Evolutionary conservation across 2,329 filamentous ascomycete species (phyloP), one percentile per base, ranked within the genome.

Genomic region (Penicillium sp.): DNA sequence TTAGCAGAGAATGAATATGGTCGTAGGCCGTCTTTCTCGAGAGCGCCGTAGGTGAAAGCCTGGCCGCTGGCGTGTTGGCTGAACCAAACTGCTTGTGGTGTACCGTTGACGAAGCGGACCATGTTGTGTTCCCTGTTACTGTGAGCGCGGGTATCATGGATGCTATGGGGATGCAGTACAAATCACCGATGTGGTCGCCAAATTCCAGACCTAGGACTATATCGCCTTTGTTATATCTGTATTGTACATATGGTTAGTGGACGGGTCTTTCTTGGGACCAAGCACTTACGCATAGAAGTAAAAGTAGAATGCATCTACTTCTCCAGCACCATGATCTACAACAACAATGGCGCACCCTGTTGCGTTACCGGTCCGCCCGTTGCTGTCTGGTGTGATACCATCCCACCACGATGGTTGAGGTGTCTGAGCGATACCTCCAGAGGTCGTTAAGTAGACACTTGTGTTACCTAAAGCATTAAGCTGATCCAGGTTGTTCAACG

Each of bases 171-270:
- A 8, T 26, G 1, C 5, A 26, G 1, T 71, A 80, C 80, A 84
- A 87, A 66, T 87, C 85, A 9, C 86, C 87, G 29, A 89, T 82
- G 68, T 89, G 87, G 67, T 87, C 80, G 59, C 80, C 79, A 45
- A 84, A 80, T 62, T 83, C 76, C 55, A 80, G 62, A 2, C 74
- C 76, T 1, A 83, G 58, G 1, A 84, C 79, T 1, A 71, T 76
- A 29, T 83, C 82, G 16, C 83, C 84, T 62, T 79, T 79, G 61
- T 85, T 82, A 68, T 79, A 84, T 22, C 75, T 78, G 4, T 3
- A 54, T 19, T 29, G 22, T 19, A 39, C 9, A 26, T 8, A 26
- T 2, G 35, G 22, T 54, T 2, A 55, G 59, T 42, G 63, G 56
- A 11, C 13, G 19, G 7, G n/a, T 10, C 8, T 19, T 9, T 8